Conservation (phyloP, 1,139 yeast species). For the Entelexis paramagnoliae region DNA sequence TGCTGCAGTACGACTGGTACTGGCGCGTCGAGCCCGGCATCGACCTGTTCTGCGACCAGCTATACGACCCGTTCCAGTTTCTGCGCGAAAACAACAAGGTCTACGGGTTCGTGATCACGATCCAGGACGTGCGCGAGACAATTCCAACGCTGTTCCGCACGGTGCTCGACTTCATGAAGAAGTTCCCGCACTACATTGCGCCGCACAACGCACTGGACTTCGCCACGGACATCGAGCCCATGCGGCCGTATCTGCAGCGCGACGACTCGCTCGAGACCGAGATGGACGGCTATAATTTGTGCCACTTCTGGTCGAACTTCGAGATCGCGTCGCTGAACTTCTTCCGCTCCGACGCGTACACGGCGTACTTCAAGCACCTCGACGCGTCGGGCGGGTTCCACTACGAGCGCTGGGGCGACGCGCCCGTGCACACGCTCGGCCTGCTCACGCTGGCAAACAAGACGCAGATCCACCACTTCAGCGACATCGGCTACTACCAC, state of each 20-base stretch:
- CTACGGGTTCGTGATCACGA: constrained; percentile 76
- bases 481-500: constrained; percentile 80
- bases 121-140: constrained; percentile 72
- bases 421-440: constrained; percentile 87
- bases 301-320: constrained; percentile 95
- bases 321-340: constrained; percentile 77
- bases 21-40: constrained; percentile 93
- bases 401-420: constrained; percentile 93
- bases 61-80: constrained; percentile 66
- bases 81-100: constrained; percentile 61
- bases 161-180: constrained; percentile 49
- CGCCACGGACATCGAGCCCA: constrained; percentile 42
- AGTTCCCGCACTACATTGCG: constrained; percentile 54
- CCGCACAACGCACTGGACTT: constrained; percentile 61
- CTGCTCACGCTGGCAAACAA: constrained; percentile 56
- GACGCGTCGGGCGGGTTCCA: constrained; percentile 75
- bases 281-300: constrained; percentile 57
- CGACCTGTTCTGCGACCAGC: constrained; percentile 64
- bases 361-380: constrained; percentile 56
- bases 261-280: constrained; percentile 1
- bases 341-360: constrained; percentile 62
- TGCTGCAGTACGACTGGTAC: constrained; percentile 65
- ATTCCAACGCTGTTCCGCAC: constrained; percentile 76
- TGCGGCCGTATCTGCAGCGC: constrained; percentile 33
- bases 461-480: constrained; percentile 71